Percentiles rank a stretch among this genome's conserved stretches.
These are phyloP conservation scores for Comarum palustre DNA, from an alignment of 306 rosid species.

Conservation along the genomic window DNA sequence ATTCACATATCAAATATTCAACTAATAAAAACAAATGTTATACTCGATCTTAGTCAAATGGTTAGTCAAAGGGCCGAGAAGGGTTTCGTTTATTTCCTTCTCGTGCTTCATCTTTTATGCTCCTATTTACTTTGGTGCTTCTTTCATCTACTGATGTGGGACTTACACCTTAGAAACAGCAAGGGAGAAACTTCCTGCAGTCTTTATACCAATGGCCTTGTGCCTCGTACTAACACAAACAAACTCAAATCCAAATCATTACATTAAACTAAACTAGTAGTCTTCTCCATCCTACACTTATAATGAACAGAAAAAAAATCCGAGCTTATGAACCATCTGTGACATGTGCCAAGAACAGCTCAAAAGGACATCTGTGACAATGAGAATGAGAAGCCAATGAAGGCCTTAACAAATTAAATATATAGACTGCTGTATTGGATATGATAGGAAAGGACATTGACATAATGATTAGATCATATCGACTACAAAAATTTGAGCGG, in stretches of 20 bases:
- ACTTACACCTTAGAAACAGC: background rate
- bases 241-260: background rate
- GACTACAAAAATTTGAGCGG: background rate
- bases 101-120: too few species aligned
- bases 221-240: background rate
- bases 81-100: rapidly evolving
- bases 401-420: too few species aligned
- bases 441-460: background rate
- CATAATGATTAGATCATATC: background rate
- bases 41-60: too few species aligned
- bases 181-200: background rate
- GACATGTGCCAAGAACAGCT: background rate
- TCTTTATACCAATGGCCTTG: background rate
- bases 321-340: background rate
- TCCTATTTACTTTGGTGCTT: too few species aligned
- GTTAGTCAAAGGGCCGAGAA: too few species aligned
- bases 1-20: background rate
- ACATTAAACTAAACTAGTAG: background rate
- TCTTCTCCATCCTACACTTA: background rate
- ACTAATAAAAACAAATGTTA: background rate
- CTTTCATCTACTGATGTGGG: too few species aligned
- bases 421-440: too few species aligned
- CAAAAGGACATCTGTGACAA: background rate
- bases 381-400: too few species aligned
- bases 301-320: background rate